Evolutionary conservation across 2,329 filamentous ascomycete genomes (phyloP), one percentile per base, ranked within the genome.

Genomic region (Thielaviopsis ethacetica): DNA sequence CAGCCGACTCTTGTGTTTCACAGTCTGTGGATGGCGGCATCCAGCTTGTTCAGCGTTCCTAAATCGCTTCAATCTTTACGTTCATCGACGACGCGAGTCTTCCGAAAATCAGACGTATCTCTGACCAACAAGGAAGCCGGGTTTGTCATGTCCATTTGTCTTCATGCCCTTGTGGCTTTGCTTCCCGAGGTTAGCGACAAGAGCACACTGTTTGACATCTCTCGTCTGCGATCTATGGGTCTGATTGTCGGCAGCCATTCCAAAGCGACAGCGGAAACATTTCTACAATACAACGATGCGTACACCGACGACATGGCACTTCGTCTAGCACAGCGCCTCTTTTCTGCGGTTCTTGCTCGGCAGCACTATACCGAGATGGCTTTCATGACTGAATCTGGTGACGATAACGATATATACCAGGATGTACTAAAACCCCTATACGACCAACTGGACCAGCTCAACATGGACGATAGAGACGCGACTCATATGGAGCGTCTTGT

Each of bases 21-120:
- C 65, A 82, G 80, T 64, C 71, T 86, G 5, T 86, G 83, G 83
- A 72, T 80, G 63, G 79, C 80, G 5, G 73, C 81, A 1, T 76
- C 75, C 7, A 74, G 74, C 53, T 70, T 85, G 4, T 85, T 84
- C 63, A 70, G 73, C n/a, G 75, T 79, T 1, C 79, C 81, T 1
- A 71, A 72, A 59, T 63, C 70, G 5, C 64, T 78, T 0, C 73
- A 73, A 59, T 67, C 70, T 10, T 66, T 71, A 52, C 69, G 69
- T 9, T 71, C 72, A 19, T 68, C 72, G 0, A 70, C 68, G 2
- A 66, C 67, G 21, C 71, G 68, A 59, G 65, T 71, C 4, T 72
- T 72, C 26, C 68, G 68, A 4, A 70, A 64, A 21, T 62, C 66
- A 30, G 67, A 68, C 22, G 66, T 67, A 3, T 64, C 70, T 0